Conservation (phyloP, 73 alveolate species). For the Paramecium pentaurelia region DNA sequence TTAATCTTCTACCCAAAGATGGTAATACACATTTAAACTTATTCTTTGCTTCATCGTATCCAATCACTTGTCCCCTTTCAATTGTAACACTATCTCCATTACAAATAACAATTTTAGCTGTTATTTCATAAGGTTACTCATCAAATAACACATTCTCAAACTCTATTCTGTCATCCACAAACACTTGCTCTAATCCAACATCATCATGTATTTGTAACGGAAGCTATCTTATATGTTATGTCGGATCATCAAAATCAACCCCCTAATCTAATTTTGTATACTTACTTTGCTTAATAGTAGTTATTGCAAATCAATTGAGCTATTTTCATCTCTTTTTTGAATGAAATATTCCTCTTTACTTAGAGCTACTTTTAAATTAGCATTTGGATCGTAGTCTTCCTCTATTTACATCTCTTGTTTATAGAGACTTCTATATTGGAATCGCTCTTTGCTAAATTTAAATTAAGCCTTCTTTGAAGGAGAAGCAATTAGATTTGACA, state of each 20-base stretch:
- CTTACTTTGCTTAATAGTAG: background rate
- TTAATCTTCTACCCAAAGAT: background rate
- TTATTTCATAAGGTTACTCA: background rate
- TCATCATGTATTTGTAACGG: constrained; percentile 57
- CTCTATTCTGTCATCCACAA: constrained; percentile 29
- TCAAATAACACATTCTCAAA: constrained; percentile 37
- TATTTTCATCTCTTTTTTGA: background rate
- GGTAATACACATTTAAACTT: constrained; percentile 21
- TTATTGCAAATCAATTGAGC: background rate
- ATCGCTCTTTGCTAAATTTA: constrained; percentile 43
- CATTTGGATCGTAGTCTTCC: background rate
- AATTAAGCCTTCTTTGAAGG: constrained; percentile 43
- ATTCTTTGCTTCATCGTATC: constrained; percentile 24
- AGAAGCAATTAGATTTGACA: background rate
- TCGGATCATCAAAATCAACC: constrained; percentile 46
- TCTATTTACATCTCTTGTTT: constrained; percentile 18
- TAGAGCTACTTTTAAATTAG: background rate
- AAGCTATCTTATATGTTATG: constrained; percentile 44
- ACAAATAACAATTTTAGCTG: background rate
- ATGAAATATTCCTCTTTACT: background rate
- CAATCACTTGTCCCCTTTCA: constrained; percentile 24
- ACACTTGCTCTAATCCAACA: constrained; percentile 43
- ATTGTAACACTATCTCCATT: constrained; percentile 8
- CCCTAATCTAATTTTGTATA: background rate
- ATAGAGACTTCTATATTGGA: background rate